Percentiles rank a stretch among this genome's conserved stretches.
phyloP scores from a whole-genome alignment of 176 grass and related monocot species.

The Ensete glaucum region DNA sequence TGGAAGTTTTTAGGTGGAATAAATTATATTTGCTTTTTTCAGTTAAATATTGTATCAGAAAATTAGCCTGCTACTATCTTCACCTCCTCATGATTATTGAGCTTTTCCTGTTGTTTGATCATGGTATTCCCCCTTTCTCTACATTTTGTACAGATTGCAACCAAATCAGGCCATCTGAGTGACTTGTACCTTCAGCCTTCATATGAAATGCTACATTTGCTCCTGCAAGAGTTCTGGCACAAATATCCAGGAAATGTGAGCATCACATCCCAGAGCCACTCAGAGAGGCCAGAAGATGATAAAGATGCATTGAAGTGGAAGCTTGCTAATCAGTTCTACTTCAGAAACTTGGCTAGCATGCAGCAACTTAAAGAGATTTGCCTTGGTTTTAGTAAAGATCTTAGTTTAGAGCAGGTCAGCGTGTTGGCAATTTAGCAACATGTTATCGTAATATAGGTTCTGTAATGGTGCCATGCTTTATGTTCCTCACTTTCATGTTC shows the following conservation, averaged over 20 bases:
- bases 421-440: background rate
- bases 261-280: slow-evolving; percentile 16
- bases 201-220: slow-evolving; percentile 61
- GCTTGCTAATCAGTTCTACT: slow-evolving; percentile 54
- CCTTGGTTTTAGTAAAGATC: slow-evolving; percentile 78
- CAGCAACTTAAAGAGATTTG: slow-evolving; percentile 59
- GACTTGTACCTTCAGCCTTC: slow-evolving; percentile 60
- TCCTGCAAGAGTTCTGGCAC: slow-evolving; percentile 31
- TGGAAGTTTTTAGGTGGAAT: background rate
- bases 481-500: too few species aligned
- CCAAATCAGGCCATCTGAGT: slow-evolving; percentile 31
- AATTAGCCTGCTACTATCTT: background rate
- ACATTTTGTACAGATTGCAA: slow-evolving; percentile 35
- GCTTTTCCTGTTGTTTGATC: background rate
- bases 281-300: slow-evolving; percentile 27
- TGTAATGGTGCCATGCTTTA: too few species aligned
- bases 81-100: background rate
- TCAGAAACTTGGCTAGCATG: slow-evolving; percentile 66
- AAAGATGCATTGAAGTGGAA: slow-evolving; percentile 31
- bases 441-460: background rate
- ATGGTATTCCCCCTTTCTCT: background rate
- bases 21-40: background rate
- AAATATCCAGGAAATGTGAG: slow-evolving; percentile 30
- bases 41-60: background rate
- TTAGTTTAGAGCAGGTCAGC: slow-evolving; percentile 65